Percentiles rank a stretch among this genome's conserved stretches.
These are phyloP conservation scores for Alternaria alternata DNA, from an alignment of 2,329 filamentous ascomycete genomes.

Conservation along the genomic window DNA sequence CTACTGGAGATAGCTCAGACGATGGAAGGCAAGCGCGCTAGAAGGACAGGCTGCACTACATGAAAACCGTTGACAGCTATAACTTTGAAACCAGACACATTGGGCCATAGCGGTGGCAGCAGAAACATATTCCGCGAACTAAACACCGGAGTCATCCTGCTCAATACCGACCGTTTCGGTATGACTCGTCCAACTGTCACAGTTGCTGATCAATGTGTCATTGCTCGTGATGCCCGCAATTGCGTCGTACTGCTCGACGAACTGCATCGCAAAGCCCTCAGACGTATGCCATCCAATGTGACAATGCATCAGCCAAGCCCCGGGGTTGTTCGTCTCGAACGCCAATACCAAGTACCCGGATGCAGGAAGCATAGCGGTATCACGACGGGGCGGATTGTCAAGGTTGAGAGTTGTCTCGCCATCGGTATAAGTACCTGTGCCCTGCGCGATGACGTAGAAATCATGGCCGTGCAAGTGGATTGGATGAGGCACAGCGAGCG, in stretches of 20 bases:
- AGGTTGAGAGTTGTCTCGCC: conserved; percentile 27
- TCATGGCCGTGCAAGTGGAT: conserved; percentile 47
- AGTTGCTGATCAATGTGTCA: conserved; percentile 12
- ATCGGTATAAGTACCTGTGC: conserved; percentile 30
- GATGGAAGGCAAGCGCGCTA: too few relatives aligned
- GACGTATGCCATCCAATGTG: conserved; percentile 50
- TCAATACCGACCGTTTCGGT: conserved; percentile 20
- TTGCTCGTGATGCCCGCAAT: conserved; percentile 32
- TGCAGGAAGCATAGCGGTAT: conserved; percentile 43
- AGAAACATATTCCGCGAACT: neutral
- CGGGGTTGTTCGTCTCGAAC: conserved; percentile 49
- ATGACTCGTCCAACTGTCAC: conserved; percentile 26
- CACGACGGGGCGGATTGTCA: conserved; percentile 44
- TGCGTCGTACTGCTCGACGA: conserved; percentile 40
- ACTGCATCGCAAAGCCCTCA: conserved; percentile 46
- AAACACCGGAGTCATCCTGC: conserved; percentile 42
- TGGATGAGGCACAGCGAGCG: conserved; percentile 44
- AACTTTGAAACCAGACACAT: too few relatives aligned
- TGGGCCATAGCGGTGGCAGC: too few relatives aligned
- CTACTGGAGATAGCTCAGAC: too few relatives aligned
- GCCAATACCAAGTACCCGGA: conserved; percentile 46
- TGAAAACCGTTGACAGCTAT: too few relatives aligned
- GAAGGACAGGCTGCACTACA: too few relatives aligned
- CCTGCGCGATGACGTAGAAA: conserved; percentile 43
- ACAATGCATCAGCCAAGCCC: conserved; percentile 50